Base-by-base conservation (phyloP, 305 asterid species). In the Ajuga reptans region DNA sequence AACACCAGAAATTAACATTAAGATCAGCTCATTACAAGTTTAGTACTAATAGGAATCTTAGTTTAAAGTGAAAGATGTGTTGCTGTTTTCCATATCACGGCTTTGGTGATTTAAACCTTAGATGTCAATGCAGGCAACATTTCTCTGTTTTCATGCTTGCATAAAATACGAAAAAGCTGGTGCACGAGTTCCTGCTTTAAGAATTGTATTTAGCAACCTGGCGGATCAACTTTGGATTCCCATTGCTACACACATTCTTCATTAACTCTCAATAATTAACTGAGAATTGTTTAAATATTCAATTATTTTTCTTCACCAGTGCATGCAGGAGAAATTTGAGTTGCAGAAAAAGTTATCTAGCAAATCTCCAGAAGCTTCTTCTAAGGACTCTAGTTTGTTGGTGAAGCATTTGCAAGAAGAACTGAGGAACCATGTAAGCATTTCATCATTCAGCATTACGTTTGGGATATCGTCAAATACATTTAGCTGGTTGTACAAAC, bases 321-420 rank as follows among this genome's bases (percentile, higher is more conserved):
- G 87, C 83, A 79, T 77, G 78, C 88, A 86, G 80, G 96, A 90
- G 82, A 92, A 84, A 77, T 73, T 64, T 73, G 90, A 78, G 79
- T 57, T 76, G 57, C 90, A 92, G 84, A 85, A 78, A 72, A 84
- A 83, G 79, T 74, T 84, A 60, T 72, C 87, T 16, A 61, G 59
- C 64, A 80, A 79, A 72, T 77, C 82, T 73, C 86, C 73, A 47
- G 92, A 85, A 66, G 46, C 83, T 73, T 78, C 90, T 69, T 77
- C 89, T 21, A 73, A 78, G 61, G 97, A 90, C 68, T 36, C 76
- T 63, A 73, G 68, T 77, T 64, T 86, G 75, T 71, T 90, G 89
- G 89, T 93, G 81, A 89, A 90, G 77, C 95, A 89, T 77, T 84
- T 93, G 85, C 96, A 79, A 68, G 97, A 90, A 63, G 99, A 93